Conservation (phyloP, 1,284 basidiomycete genomes). For the Lentinula novae-zelandiae region DNA sequence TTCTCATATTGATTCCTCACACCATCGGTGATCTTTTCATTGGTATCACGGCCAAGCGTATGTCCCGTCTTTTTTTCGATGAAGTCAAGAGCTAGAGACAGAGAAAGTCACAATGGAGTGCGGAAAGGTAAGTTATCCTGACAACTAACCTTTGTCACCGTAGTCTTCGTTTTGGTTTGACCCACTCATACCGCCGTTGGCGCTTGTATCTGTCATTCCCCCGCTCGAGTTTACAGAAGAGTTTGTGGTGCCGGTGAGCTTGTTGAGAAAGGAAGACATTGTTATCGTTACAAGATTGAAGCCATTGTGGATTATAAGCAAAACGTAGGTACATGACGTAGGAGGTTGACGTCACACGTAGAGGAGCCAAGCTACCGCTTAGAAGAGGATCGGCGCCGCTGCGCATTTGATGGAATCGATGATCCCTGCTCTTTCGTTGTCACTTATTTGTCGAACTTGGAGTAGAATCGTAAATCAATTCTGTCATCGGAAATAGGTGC, state of each 20-base stretch:
- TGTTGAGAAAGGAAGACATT: slow-evolving; percentile 6
- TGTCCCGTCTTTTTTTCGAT: slow-evolving; percentile 4
- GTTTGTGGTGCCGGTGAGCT: not conserved
- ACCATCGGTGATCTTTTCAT: slow-evolving; percentile 5
- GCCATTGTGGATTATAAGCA: too few relatives aligned
- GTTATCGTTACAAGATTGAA: not conserved
- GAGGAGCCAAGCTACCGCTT: not conserved
- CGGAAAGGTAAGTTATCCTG: not conserved
- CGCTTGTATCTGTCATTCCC: not conserved
- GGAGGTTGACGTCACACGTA: not conserved
- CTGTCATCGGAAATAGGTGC: too few relatives aligned
- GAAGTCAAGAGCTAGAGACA: not conserved
- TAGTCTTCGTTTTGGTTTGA: slow-evolving; percentile 4
- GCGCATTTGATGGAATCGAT: too few relatives aligned
- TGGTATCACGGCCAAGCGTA: not conserved
- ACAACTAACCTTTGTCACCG: not conserved
- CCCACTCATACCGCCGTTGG: not conserved
- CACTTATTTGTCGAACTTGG: too few relatives aligned
- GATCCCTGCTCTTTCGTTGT: too few relatives aligned
- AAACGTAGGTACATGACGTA: not conserved
- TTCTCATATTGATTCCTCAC: not conserved
- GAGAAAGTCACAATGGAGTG: not conserved
- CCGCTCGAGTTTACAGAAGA: not conserved
- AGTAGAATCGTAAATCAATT: too few relatives aligned
- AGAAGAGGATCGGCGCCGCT: too few relatives aligned